A percentile compares a stretch with the other conserved stretches of the same genome.
These are phyloP conservation scores for Podosphaera fusca DNA, from an alignment of 2,329 filamentous ascomycete species.

Conservation along the genomic window DNA sequence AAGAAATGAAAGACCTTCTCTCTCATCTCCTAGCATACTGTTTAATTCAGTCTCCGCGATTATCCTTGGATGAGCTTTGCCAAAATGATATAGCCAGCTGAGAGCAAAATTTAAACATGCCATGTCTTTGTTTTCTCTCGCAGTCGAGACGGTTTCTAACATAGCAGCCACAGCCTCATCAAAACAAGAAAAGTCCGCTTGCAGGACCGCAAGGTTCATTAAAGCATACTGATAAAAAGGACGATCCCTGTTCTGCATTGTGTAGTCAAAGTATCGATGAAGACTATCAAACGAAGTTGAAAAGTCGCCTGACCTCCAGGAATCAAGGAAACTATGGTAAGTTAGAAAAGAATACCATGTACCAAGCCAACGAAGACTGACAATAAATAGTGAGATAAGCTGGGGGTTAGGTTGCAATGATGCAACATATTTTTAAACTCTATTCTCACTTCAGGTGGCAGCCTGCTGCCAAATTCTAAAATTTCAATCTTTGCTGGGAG, in stretches of 20 bases:
- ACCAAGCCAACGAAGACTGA: conserved; percentile 17
- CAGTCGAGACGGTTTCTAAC: conserved; percentile 86
- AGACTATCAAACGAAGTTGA: conserved; percentile 74
- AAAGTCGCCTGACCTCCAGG: conserved; percentile 80
- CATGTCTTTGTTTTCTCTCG: conserved; percentile 79
- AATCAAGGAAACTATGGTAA: conserved; percentile 53
- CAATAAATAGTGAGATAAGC: conserved; percentile 53
- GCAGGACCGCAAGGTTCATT: conserved; percentile 77
- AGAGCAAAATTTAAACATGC: conserved; percentile 84
- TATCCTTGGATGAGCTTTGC: conserved; percentile 60
- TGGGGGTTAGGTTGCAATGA: conserved; percentile 44
- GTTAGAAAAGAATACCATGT: not conserved
- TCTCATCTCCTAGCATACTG: conserved; percentile 53
- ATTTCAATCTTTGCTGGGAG: not conserved
- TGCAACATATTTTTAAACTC: conserved; percentile 46
- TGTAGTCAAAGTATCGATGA: conserved; percentile 92
- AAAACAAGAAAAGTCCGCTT: conserved; percentile 85
- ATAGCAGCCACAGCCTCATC: conserved; percentile 80
- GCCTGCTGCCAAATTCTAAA: conserved; percentile 49
- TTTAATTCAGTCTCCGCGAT: conserved; percentile 45
- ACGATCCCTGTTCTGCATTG: conserved; percentile 63
- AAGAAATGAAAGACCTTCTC: conserved; percentile 62
- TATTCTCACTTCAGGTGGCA: conserved; percentile 50
- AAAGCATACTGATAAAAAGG: conserved; percentile 87
- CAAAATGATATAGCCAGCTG: conserved; percentile 89